These are phyloP conservation scores for Mychonastes homosphaera DNA, from an alignment of 139 green algal genomes.

Conservation along the genomic window DNA sequence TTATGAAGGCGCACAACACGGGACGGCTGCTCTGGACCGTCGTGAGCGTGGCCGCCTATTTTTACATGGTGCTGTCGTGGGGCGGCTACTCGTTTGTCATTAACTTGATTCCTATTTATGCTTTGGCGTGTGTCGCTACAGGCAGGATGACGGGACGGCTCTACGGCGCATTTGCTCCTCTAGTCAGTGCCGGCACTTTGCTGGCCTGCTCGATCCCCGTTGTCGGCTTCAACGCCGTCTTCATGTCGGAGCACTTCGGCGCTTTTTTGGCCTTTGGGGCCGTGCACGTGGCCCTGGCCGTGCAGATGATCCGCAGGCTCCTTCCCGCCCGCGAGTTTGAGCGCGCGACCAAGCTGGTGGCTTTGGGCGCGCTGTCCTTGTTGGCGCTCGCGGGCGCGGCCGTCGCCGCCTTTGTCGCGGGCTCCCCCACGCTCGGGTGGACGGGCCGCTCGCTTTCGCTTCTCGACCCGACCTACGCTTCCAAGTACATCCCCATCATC, in stretches of 20 bases:
- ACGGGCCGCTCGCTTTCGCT: constrained; percentile 76
- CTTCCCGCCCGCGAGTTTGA: constrained; percentile 44
- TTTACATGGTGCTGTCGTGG: constrained; percentile 88
- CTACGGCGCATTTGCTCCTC: constrained; percentile 76
- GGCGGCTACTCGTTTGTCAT: constrained; percentile 98
- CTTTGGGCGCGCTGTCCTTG: constrained; percentile 27
- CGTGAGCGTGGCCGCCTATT: constrained; percentile 52
- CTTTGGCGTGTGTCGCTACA: constrained; percentile 66
- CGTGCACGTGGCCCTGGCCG: constrained; percentile 62
- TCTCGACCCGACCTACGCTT: constrained; percentile 92
- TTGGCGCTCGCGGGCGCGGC: constrained; percentile 32
- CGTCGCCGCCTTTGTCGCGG: constrained; percentile 64
- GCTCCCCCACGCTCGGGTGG: constrained; percentile 89
- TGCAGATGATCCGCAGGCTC: constrained; percentile 32
- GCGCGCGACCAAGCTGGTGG: constrained; percentile 42
- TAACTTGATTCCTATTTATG: constrained; percentile 94
- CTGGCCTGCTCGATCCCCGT: constrained; percentile 72
- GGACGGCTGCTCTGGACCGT: constrained; percentile 69
- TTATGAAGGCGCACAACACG: constrained; percentile 84
- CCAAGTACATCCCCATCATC: constrained; percentile 97
- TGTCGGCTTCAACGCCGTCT: constrained; percentile 93
- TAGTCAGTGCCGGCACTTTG: constrained; percentile 71
- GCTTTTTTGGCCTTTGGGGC: constrained; percentile 71
- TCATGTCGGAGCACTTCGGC: constrained; percentile 92
- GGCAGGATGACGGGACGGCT: constrained; percentile 44